These are phyloP conservation scores for Curvularia spicifera DNA, from an alignment of 2,329 filamentous ascomycete species.

Conservation along the genomic window DNA sequence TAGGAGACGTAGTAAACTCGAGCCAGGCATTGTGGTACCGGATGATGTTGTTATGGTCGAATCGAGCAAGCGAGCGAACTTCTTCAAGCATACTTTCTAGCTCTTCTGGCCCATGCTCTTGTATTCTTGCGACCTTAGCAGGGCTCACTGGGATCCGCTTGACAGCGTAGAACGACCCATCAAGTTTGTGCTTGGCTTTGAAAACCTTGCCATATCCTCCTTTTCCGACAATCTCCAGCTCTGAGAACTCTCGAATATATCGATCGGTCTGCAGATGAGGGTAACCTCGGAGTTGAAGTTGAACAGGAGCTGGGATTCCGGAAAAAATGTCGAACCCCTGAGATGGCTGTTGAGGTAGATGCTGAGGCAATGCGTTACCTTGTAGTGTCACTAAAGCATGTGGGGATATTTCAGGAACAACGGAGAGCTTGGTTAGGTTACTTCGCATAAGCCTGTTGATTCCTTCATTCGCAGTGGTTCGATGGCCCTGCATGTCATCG, in stretches of 20 bases:
- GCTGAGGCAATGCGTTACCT: conserved; percentile 10
- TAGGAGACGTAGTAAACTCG: conserved; percentile 52
- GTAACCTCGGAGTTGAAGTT: conserved; percentile 35
- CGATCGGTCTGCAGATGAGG: conserved; percentile 42
- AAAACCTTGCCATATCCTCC: conserved; percentile 71
- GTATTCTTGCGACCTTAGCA: conserved; percentile 59
- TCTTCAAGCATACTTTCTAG: conserved; percentile 65
- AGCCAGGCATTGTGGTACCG: conserved; percentile 71
- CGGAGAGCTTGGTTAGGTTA: conserved; percentile 34
- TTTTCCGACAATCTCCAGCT: conserved; percentile 63
- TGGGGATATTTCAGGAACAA: conserved; percentile 29
- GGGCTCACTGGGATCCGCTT: conserved; percentile 68
- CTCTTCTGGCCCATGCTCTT: conserved; percentile 59
- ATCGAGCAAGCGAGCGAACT: conserved; percentile 65
- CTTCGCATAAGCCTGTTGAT: conserved; percentile 41
- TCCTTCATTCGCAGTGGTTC: conserved; percentile 47
- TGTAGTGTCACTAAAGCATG: conserved; percentile 33
- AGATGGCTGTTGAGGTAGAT: conserved; percentile 21
- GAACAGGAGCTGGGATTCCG: conserved; percentile 23
- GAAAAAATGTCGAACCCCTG: conserved; percentile 21
- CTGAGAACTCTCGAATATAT: conserved; percentile 43
- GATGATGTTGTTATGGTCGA: conserved; percentile 71
- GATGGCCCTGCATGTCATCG: conserved; percentile 47
- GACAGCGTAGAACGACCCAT: conserved; percentile 68
- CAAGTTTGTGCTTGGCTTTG: conserved; percentile 66